Base-by-base conservation (phyloP, 805 yeast species). In the Starmerella ratchasimensis region DNA sequence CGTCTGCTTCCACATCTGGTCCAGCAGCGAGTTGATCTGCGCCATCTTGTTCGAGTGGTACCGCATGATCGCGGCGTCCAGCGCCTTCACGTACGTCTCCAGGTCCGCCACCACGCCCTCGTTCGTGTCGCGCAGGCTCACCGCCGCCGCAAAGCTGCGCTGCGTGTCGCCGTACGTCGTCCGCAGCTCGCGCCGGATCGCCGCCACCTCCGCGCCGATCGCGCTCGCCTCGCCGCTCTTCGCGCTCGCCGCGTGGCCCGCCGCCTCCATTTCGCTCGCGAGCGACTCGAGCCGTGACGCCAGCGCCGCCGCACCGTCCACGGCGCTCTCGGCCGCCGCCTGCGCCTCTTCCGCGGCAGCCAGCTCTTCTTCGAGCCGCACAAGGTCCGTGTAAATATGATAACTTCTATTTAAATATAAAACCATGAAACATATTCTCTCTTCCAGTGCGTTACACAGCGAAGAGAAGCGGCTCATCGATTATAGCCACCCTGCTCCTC, bases 1-100 rank as follows among this genome's bases (percentile, higher is more conserved):
- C 0, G 99, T 90, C 34, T 72, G 72, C 46, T 82, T 80, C 99
- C 99, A 90, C 29, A 90, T 60, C 51, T 86, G 96, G 50, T 82
- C 90, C 31, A 90, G 64, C 24, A 83, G 79, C 42, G 79, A 65
- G 59, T 90, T 90, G 49, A 88, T 83, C 49, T 84, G 94, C 49
- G 74, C 74, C 98, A 90, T 90, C 55, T 90, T 90, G 42, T 78
- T 60, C 41, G 81, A 71, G 57, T 90, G 99, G 54, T 74, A 88
- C 51, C 76, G 76, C 94, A 90, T 86, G 33, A 90, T 88, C 0
- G 97, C 94, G 45, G 72, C 73, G 53, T 90, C 98, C 32, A 93
- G 64, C 0, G 94, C 94, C 50, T 74, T 81, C 9, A 81, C 71
- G 53, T 84, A 84, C 1, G 80, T 77, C 7, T 67, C 76, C 32